Base-by-base conservation (phyloP, 176 grass and related monocot species). In the Puya raimondii region DNA sequence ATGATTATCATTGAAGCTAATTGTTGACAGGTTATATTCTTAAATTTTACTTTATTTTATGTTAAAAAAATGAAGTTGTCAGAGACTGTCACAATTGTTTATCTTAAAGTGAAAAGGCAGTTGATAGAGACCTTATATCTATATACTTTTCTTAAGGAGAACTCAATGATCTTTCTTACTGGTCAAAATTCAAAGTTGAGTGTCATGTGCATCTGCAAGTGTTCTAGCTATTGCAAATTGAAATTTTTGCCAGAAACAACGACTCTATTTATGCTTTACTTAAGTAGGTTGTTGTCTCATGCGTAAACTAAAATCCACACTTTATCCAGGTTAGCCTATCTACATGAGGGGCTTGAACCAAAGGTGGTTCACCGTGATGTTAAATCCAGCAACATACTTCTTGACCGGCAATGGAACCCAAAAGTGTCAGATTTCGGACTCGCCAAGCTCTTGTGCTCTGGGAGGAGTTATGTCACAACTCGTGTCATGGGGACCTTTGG, bases 401-500 rank as follows among this genome's bases (percentile, higher is more conserved):
- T 97, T 22, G 93, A 97, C 79, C 77, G 27, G 13, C 86, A 92
- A 52, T 97, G 86, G 89, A 92, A 87, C 75, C 71, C 93, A 49
- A 97, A 87, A 63, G 86, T 97, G 42, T 90, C 93, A 0, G 93
- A 97, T 64, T 97, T 97, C 66, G 93, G 93, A 12, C 84, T 97
- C 13, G 89, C 93, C 61, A 97, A 97, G 73, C 70, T 97, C 3
- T 74, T 92, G 20, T 90, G 80, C 76, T 92, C 93, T 1, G 93
- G 90, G 68, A 81, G 73, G 51, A 67, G 86, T 63, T 92, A 84
- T 57, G 71, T 92, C 1, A 88, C 80, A 4, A 97, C 93, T 3
- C 89, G 93, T 11, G 93, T 97, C 67, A 88, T 97, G 89, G 93
- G 89, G 11, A 92, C 93, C 26, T 97, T 97, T 72, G 93, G 93